These are phyloP conservation scores for Lecanoromycetidae sp. DNA, from an alignment of 2,329 filamentous ascomycete genomes.

Conservation along the genomic window DNA sequence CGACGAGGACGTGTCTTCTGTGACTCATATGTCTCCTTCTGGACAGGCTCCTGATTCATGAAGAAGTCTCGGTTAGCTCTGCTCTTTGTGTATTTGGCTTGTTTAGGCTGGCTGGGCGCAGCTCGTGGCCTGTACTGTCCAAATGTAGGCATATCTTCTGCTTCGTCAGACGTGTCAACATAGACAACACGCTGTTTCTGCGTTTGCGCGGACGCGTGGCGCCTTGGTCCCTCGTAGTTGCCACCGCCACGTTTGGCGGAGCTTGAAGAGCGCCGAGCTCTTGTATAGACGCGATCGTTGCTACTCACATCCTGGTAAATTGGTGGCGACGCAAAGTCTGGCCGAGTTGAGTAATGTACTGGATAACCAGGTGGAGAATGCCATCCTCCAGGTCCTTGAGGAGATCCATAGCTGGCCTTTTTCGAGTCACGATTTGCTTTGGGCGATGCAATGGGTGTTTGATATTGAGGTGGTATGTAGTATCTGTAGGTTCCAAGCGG, in stretches of 20 bases:
- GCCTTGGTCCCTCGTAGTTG: constrained; percentile 23
- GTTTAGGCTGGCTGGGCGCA: constrained; percentile 19
- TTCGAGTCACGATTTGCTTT: constrained; percentile 42
- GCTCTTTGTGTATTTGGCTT: constrained; percentile 33
- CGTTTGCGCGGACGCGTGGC: constrained; percentile 27
- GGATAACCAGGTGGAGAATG: constrained; percentile 34
- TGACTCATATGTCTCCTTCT: constrained; percentile 42
- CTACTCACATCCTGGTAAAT: constrained; percentile 56
- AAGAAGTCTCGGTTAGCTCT: constrained; percentile 38
- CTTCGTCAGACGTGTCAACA: constrained; percentile 45
- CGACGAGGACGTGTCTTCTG: constrained; percentile 41
- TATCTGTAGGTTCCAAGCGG: constrained; percentile 29
- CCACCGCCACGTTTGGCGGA: constrained; percentile 27
- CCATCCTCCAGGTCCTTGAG: constrained; percentile 30
- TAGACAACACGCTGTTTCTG: constrained; percentile 44
- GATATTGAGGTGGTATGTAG: constrained; percentile 44
- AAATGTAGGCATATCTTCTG: constrained; percentile 36
- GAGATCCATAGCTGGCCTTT: constrained; percentile 44
- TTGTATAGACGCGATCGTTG: constrained; percentile 32
- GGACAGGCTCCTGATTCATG: constrained; percentile 43
- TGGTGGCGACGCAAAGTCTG: constrained; percentile 41
- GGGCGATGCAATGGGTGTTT: constrained; percentile 36
- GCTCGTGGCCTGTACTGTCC: constrained; percentile 25
- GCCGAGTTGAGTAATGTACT: constrained; percentile 35
- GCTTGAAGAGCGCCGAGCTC: constrained; percentile 38